Evolutionary conservation across 208 protist genomes (phyloP).

Genomic region (Tritrichomonas musculus): DNA sequence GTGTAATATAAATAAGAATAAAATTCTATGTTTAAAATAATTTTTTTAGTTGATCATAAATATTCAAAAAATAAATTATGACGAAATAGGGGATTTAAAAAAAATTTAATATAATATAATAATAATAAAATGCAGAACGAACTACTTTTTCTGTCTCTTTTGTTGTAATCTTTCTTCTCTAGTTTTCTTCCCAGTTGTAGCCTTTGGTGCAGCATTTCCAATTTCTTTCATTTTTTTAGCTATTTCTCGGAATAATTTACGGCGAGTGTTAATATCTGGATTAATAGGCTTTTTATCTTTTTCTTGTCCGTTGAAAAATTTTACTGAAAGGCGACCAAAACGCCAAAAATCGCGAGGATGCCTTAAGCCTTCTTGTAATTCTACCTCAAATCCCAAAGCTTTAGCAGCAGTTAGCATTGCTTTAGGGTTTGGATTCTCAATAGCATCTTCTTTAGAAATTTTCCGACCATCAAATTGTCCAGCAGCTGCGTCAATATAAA

Average conservation of each 20-base stretch:
- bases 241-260: background rate
- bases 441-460: background rate
- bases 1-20: no score
- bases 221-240: background rate
- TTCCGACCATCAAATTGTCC: background rate
- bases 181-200: no score
- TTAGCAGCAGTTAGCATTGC: background rate
- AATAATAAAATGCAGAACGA: no score
- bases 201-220: background rate
- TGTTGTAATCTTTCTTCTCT: no score
- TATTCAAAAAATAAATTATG: no score
- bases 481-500: background rate
- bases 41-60: no score
- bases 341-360: background rate
- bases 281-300: background rate
- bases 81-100: no score
- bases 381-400: background rate
- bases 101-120: no score
- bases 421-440: background rate
- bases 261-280: background rate
- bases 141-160: no score
- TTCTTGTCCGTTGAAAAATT: background rate
- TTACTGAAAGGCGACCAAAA: background rate
- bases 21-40: no score
- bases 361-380: background rate